These are phyloP conservation scores for Russula abietina DNA, from an alignment of 768 basidiomycete species.

Conservation along the genomic window DNA sequence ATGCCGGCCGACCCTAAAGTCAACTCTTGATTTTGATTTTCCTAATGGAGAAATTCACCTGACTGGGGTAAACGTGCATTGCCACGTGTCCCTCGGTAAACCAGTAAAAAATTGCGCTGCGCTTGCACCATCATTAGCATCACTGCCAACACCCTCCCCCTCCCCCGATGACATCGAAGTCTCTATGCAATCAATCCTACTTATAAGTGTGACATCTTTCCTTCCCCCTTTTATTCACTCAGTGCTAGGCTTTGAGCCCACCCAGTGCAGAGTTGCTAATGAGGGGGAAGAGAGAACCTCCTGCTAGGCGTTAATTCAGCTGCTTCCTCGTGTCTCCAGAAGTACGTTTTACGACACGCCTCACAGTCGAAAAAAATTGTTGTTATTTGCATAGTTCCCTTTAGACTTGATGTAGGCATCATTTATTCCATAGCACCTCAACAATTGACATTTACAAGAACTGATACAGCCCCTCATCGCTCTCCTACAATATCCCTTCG, in stretches of 20 bases:
- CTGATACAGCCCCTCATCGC: not conserved
- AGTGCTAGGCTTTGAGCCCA: slow-evolving; percentile 7
- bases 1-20: not conserved
- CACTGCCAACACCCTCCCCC: no score
- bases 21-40: no score
- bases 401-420: not conserved
- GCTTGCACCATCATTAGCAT: no score
- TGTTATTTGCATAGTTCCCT: not conserved
- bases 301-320: slow-evolving; percentile 19
- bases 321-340: slow-evolving; percentile 14
- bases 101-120: no score
- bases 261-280: slow-evolving; percentile 23
- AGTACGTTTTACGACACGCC: slow-evolving; percentile 21
- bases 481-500: not conserved
- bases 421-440: not conserved
- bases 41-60: no score
- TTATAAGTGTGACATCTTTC: not conserved
- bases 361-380: not conserved
- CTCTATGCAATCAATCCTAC: no score
- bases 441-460: not conserved
- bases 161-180: no score
- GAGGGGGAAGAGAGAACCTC: slow-evolving; percentile 11
- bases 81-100: no score
- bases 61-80: no score
- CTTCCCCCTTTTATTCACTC: slow-evolving; percentile 18